Percentiles rank a stretch among this genome's conserved stretches.
phyloP scores from a whole-genome alignment of 805 yeast genomes.

The Kluyveromyces nonfermentans region DNA sequence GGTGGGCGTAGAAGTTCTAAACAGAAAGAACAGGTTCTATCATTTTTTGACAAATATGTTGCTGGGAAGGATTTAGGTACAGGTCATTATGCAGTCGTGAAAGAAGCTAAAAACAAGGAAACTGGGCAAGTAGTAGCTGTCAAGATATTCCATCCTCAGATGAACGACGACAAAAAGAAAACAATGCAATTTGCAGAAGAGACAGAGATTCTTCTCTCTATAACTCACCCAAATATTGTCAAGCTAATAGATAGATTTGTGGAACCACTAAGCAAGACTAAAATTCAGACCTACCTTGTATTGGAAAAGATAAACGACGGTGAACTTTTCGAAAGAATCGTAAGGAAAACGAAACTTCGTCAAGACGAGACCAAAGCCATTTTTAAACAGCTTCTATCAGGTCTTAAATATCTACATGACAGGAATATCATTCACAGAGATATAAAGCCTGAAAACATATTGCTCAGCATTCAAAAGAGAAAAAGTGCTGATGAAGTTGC shows the following conservation, averaged over 20 bases:
- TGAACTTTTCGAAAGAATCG: slow-evolving; percentile 64
- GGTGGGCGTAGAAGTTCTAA: slow-evolving; percentile 9
- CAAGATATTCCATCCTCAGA: slow-evolving; percentile 58
- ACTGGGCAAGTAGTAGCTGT: slow-evolving; percentile 62
- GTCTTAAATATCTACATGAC: slow-evolving; percentile 58
- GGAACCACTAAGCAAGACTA: slow-evolving; percentile 40
- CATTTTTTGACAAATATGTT: slow-evolving; percentile 46
- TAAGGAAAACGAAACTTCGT: slow-evolving; percentile 50
- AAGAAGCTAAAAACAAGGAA: slow-evolving; percentile 49
- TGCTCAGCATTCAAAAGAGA: slow-evolving; percentile 42
- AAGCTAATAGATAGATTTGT: slow-evolving; percentile 50
- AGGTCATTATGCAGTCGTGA: slow-evolving; percentile 78
- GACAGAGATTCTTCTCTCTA: slow-evolving; percentile 51
- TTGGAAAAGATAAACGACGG: slow-evolving; percentile 69
- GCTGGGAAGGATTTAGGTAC: slow-evolving; percentile 54
- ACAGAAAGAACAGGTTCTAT: slow-evolving; percentile 16
- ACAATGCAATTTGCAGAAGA: slow-evolving; percentile 50
- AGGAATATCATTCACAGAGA: slow-evolving; percentile 69
- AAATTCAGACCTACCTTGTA: slow-evolving; percentile 46
- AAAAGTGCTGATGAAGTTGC: slow-evolving; percentile 22
- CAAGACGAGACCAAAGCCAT: slow-evolving; percentile 55
- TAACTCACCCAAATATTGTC: slow-evolving; percentile 65
- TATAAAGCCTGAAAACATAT: slow-evolving; percentile 68
- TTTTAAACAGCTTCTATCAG: slow-evolving; percentile 55
- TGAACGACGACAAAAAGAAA: slow-evolving; percentile 32